phyloP scores from a whole-genome alignment of 192 early-diverging fungal species.

The Dissophora globulifera region DNA sequence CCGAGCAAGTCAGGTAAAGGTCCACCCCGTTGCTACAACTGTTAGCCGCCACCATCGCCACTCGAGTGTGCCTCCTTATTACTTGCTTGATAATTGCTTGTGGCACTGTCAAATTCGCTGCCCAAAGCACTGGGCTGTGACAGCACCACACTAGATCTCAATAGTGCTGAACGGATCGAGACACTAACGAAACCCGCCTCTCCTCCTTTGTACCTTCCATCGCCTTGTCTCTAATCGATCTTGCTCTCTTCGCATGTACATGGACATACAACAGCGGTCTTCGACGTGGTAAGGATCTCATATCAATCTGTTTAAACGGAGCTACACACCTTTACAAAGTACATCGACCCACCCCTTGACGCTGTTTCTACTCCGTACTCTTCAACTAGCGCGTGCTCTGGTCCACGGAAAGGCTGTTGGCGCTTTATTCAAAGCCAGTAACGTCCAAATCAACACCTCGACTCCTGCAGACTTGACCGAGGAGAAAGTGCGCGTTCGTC shows the following conservation, averaged over 20 bases:
- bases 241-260: neutral
- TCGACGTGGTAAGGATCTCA: slow-evolving; percentile 56
- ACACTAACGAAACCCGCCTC: too few species aligned
- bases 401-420: slow-evolving; percentile 73
- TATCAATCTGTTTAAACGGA: neutral
- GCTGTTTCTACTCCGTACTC: neutral
- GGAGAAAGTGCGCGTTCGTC: slow-evolving; percentile 32
- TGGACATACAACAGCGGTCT: slow-evolving; percentile 54
- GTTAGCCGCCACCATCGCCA: neutral
- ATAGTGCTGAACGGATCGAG: too few species aligned
- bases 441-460: slow-evolving; percentile 53
- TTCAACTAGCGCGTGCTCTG: slow-evolving; percentile 64
- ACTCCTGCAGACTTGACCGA: slow-evolving; percentile 31
- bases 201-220: too few species aligned
- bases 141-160: too few species aligned
- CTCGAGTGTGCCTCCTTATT: neutral
- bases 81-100: too few species aligned
- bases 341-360: neutral
- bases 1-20: slow-evolving; percentile 68
- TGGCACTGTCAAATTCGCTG: too few species aligned
- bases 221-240: neutral
- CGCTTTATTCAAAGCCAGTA: slow-evolving; percentile 61
- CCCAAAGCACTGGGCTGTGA: too few species aligned
- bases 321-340: neutral
- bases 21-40: neutral